These are phyloP conservation scores for Aspergillus saccharolyticus DNA, from an alignment of 495 filamentous ascomycete species.

Conservation along the genomic window DNA sequence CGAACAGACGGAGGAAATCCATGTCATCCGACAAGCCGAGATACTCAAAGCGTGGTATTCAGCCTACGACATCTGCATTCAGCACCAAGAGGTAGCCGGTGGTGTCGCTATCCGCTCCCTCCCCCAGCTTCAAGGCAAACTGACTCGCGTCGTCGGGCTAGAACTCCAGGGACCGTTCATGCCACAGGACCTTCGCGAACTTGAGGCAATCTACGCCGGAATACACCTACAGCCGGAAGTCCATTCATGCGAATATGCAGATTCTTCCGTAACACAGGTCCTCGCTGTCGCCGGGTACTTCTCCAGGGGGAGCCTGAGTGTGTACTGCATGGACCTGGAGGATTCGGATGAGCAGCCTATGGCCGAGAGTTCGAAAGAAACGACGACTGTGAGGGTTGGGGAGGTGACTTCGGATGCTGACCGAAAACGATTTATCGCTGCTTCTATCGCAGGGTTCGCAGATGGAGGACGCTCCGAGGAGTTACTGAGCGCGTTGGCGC, in stretches of 20 bases:
- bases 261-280: conserved; percentile 10
- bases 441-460: conserved; percentile 14
- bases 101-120: conserved; percentile 1
- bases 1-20: neutral
- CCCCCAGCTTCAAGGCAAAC: conserved; percentile 1
- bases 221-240: conserved; percentile 13
- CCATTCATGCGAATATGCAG: conserved; percentile 19
- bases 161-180: conserved; percentile 15
- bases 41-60: neutral
- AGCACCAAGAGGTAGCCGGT: neutral
- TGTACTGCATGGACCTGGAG: conserved; percentile 12
- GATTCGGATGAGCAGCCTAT: neutral
- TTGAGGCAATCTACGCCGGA: conserved; percentile 8
- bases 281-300: conserved; percentile 12
- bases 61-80: neutral
- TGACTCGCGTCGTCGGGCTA: conserved; percentile 19
- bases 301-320: conserved; percentile 12
- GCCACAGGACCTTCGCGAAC: conserved; percentile 4
- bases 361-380: too few species aligned
- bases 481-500: conserved; percentile 12
- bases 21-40: neutral
- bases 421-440: conserved; percentile 9
- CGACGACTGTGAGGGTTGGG: neutral
- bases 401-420: neutral
- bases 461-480: conserved; percentile 10